phyloP scores from a whole-genome alignment of 495 filamentous ascomycete species.

The Xylona heveae region DNA sequence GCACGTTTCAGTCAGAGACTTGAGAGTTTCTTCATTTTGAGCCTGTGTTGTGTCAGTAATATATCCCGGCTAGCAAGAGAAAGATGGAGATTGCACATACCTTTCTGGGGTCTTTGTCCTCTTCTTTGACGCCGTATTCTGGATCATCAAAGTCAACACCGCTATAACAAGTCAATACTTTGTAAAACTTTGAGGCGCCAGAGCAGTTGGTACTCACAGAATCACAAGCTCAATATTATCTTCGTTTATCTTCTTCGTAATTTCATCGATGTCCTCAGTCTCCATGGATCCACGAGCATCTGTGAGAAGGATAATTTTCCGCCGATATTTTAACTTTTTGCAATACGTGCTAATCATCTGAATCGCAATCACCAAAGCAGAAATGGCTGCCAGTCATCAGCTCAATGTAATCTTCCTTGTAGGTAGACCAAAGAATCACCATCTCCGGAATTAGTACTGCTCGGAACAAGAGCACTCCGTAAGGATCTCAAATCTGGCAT shows the following conservation, averaged over 20 bases:
- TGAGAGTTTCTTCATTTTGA: slow-evolving; percentile 46
- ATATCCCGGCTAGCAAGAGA: background rate
- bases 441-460: slow-evolving; percentile 52
- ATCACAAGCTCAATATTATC: slow-evolving; percentile 58
- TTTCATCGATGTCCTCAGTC: slow-evolving; percentile 37
- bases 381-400: slow-evolving; percentile 32
- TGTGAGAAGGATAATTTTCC: slow-evolving; percentile 68
- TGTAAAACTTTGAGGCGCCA: background rate
- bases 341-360: slow-evolving; percentile 66
- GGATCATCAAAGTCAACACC: slow-evolving; percentile 89
- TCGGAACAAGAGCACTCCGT: slow-evolving; percentile 37
- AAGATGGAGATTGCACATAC: slow-evolving; percentile 12
- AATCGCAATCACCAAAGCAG: slow-evolving; percentile 65
- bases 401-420: slow-evolving; percentile 5
- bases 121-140: slow-evolving; percentile 83
- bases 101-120: slow-evolving; percentile 58
- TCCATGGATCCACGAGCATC: slow-evolving; percentile 55
- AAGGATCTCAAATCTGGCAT: slow-evolving; percentile 47
- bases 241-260: slow-evolving; percentile 46
- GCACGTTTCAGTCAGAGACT: slow-evolving; percentile 35
- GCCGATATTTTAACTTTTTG: slow-evolving; percentile 74
- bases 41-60: slow-evolving; percentile 17
- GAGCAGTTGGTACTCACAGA: slow-evolving; percentile 33
- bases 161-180: slow-evolving; percentile 25
- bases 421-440: slow-evolving; percentile 22